Percentiles rank a stretch among this genome's conserved stretches.
phyloP scores from a whole-genome alignment of 2,329 filamentous ascomycete genomes.

The Neopestalotiopsis clavispora region DNA sequence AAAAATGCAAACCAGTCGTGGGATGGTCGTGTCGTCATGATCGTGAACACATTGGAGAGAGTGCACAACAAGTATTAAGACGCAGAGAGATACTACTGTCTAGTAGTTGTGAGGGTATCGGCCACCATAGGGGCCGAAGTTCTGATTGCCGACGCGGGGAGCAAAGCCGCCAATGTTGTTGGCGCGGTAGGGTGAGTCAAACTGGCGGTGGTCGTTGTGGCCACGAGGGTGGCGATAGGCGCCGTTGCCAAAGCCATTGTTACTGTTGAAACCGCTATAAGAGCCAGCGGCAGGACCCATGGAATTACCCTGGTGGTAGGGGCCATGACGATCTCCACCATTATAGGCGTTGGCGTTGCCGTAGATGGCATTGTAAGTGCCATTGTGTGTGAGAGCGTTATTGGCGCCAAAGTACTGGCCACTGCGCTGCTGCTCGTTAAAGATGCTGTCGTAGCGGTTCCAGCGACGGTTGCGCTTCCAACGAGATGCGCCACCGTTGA shows the following conservation, averaged over 20 bases:
- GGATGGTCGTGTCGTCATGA: too few relatives aligned
- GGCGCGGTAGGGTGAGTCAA: background rate
- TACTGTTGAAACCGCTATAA: background rate
- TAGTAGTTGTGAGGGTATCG: too few relatives aligned
- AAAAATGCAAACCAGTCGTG: too few relatives aligned
- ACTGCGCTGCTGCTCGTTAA: background rate
- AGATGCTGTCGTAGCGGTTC: background rate
- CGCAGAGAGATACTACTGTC: too few relatives aligned
- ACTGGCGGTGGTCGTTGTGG: background rate
- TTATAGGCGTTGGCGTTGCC: background rate
- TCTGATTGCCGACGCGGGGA: too few relatives aligned
- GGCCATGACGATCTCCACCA: too few relatives aligned
- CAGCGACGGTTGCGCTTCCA: background rate
- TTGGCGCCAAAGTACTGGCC: background rate
- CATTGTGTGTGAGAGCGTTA: background rate
- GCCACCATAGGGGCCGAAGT: too few relatives aligned
- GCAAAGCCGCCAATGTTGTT: background rate
- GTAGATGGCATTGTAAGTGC: background rate
- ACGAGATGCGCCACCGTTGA: background rate
- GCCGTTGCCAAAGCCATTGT: background rate
- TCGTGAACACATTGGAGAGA: too few relatives aligned
- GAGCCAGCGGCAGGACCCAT: background rate
- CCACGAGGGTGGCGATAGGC: background rate
- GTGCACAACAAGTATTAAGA: too few relatives aligned
- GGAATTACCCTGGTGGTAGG: too few relatives aligned